Conservation (phyloP, 768 basidiomycete genomes). For the Amanita pallidorosea region DNA sequence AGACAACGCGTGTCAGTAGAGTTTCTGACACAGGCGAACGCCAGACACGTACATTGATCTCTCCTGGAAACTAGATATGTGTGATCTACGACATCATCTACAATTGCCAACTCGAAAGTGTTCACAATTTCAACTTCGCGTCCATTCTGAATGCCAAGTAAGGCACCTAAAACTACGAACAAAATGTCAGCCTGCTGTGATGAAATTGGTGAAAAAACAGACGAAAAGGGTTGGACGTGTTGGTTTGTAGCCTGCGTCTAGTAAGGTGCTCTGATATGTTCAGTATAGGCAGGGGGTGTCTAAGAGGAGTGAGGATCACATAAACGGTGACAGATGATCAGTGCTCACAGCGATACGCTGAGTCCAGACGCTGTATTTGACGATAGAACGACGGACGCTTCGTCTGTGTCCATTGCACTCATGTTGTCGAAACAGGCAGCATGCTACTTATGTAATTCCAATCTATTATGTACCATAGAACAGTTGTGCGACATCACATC, state of each 20-base stretch:
- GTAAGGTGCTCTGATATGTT: constrained; percentile 96
- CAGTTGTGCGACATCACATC: neutral
- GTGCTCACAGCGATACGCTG: constrained; percentile 59
- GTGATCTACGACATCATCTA: constrained; percentile 60
- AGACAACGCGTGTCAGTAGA: constrained; percentile 8
- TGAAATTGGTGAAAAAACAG: constrained; percentile 4
- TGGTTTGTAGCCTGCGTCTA: constrained; percentile 67
- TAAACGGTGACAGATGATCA: neutral
- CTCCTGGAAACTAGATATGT: constrained; percentile 72
- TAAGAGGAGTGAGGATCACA: constrained; percentile 23
- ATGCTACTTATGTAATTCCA: neutral
- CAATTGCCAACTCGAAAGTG: constrained; percentile 81
- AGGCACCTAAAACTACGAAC: constrained; percentile 72
- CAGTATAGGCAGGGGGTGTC: constrained; percentile 92
- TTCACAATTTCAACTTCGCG: constrained; percentile 97
- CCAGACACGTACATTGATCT: constrained; percentile 61
- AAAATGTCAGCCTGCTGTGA: neutral
- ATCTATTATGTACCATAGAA: neutral
- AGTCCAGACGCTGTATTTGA: constrained; percentile 64
- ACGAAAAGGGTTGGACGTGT: constrained; percentile 57
- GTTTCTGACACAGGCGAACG: constrained; percentile 2
- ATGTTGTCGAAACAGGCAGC: constrained; percentile 14
- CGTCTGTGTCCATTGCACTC: constrained; percentile 73
- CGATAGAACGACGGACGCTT: constrained; percentile 63
- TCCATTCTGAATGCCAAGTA: constrained; percentile 89